A percentile compares a stretch with the other conserved stretches of the same genome.
phyloP scores from a whole-genome alignment of 1,284 basidiomycete species.

The Lentinula novae-zelandiae region DNA sequence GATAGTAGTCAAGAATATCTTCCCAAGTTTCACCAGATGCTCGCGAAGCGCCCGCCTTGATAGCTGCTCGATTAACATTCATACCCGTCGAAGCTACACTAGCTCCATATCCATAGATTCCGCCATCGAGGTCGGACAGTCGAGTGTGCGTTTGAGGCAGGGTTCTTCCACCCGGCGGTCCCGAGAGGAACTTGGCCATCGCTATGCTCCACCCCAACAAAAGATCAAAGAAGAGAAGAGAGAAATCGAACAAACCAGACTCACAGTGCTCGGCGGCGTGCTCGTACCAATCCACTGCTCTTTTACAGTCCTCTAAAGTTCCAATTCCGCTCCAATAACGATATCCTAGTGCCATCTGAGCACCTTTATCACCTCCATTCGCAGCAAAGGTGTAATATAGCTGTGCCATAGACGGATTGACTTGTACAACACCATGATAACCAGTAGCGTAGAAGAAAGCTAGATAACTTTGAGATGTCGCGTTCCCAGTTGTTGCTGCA shows the following conservation, averaged over 20 bases:
- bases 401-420: slow-evolving; percentile 75
- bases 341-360: slow-evolving; percentile 92
- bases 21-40: slow-evolving; percentile 89
- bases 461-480: slow-evolving; percentile 79
- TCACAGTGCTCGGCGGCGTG: slow-evolving; percentile 79
- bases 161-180: slow-evolving; percentile 89
- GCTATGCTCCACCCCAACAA: slow-evolving; percentile 22
- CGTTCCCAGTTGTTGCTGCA: slow-evolving; percentile 67
- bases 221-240: background rate
- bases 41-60: slow-evolving; percentile 79
- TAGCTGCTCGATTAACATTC: slow-evolving; percentile 69
- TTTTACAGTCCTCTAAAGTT: slow-evolving; percentile 79
- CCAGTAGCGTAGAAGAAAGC: slow-evolving; percentile 89
- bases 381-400: slow-evolving; percentile 94
- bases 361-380: slow-evolving; percentile 79
- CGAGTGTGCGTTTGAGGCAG: slow-evolving; percentile 81
- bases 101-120: slow-evolving; percentile 90
- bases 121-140: slow-evolving; percentile 88
- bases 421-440: slow-evolving; percentile 66
- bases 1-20: slow-evolving; percentile 89
- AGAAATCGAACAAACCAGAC: slow-evolving; percentile 13
- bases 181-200: slow-evolving; percentile 80
- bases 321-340: slow-evolving; percentile 96
- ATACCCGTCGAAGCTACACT: slow-evolving; percentile 84
- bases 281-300: slow-evolving; percentile 85